Conservation (phyloP, 208 protist genomes). For the Acanthamoeba polyphaga region DNA sequence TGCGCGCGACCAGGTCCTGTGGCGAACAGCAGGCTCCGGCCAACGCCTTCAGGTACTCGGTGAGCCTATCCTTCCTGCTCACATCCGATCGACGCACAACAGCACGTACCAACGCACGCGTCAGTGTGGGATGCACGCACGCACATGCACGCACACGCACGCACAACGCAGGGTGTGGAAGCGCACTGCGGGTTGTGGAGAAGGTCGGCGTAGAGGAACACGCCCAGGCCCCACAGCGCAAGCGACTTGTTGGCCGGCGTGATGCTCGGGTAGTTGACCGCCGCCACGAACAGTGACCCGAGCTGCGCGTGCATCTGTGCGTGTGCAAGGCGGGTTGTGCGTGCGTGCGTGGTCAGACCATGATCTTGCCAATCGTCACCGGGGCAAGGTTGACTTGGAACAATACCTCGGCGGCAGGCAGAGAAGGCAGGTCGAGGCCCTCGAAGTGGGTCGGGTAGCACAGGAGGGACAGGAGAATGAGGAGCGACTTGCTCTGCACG, state of each 20-base stretch:
- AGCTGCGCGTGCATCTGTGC: constrained; percentile 62
- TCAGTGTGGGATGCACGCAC: not conserved
- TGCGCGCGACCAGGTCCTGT: constrained; percentile 56
- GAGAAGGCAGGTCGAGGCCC: not conserved
- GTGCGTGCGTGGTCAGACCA: not conserved
- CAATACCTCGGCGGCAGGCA: constrained; percentile 61
- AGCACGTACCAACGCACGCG: not conserved
- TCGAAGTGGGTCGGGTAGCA: constrained; percentile 72
- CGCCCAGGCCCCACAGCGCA: constrained; percentile 61
- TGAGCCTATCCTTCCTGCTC: constrained; percentile 49
- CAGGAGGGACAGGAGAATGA: constrained; percentile 52
- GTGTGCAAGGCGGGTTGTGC: not conserved
- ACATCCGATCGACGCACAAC: not conserved
- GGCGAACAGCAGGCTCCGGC: not conserved
- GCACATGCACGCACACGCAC: not conserved
- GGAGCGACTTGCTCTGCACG: constrained; percentile 63
- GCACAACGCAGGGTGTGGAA: not conserved
- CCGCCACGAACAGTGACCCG: not conserved
- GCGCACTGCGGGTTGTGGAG: constrained; percentile 29
- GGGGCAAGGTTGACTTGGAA: not conserved
- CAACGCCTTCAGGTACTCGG: constrained; percentile 52
- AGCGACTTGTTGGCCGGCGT: constrained; percentile 71
- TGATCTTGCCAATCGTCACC: not conserved
- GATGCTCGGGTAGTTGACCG: constrained; percentile 53
- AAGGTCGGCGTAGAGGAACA: constrained; percentile 69